Conservation (phyloP, 768 basidiomycete species). For the Tylopilus felleus region DNA sequence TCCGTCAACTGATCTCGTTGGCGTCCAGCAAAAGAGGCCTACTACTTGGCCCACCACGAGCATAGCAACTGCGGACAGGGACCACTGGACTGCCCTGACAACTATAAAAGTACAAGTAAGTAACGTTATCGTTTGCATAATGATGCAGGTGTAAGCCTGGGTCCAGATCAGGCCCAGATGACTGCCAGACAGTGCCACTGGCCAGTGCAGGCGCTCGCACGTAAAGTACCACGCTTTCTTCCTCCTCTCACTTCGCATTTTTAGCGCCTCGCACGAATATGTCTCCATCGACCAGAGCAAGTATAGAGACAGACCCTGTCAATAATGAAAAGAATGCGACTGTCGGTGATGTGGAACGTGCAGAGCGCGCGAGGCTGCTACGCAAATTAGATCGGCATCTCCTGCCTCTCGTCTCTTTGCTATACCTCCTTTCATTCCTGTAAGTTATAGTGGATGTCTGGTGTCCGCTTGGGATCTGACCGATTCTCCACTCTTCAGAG, state of each 20-base stretch:
- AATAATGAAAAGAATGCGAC: constrained; percentile 11
- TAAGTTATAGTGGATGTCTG: constrained; percentile 23
- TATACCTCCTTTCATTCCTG: constrained; percentile 48
- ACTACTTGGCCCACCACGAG: no score
- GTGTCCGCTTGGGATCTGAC: background rate
- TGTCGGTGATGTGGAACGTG: background rate
- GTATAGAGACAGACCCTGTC: constrained; percentile 4
- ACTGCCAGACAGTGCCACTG: no score
- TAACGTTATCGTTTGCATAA: no score
- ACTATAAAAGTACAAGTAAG: no score
- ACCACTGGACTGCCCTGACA: no score
- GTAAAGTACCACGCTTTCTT: background rate
- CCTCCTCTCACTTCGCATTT: background rate
- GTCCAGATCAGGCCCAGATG: no score
- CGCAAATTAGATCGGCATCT: constrained; percentile 45
- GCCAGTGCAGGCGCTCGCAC: background rate
- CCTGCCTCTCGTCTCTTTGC: constrained; percentile 41
- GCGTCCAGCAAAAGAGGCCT: no score
- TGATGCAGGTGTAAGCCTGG: no score
- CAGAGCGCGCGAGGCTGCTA: constrained; percentile 29
- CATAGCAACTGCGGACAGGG: no score
- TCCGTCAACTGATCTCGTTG: no score
- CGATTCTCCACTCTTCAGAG: constrained; percentile 22
- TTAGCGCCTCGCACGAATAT: constrained; percentile 7
- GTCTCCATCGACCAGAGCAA: constrained; percentile 12